These are phyloP conservation scores for Russula emetica DNA, from an alignment of 768 basidiomycete species.

Conservation along the genomic window DNA sequence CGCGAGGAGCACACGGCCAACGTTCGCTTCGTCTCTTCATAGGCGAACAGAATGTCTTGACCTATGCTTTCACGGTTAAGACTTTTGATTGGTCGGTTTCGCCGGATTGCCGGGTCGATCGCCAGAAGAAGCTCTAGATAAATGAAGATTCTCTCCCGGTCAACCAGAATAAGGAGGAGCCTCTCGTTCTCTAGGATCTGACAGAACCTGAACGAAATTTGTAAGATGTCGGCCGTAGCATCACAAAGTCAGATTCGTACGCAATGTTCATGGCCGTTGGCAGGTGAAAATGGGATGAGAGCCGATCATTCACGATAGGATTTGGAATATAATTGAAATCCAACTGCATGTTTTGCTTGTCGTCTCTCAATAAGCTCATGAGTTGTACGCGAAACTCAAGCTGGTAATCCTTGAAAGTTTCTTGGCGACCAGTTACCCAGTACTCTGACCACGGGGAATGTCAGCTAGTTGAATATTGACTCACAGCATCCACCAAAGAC, in stretches of 20 bases:
- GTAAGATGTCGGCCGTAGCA: not conserved
- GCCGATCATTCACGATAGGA: constrained; percentile 11
- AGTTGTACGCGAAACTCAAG: constrained; percentile 6
- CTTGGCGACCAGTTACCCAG: constrained; percentile 11
- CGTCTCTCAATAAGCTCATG: constrained; percentile 15
- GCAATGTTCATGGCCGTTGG: not conserved
- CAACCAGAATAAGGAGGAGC: constrained; percentile 18
- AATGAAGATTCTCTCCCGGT: constrained; percentile 3
- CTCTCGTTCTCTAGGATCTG: too few relatives aligned
- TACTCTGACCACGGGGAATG: constrained; percentile 1
- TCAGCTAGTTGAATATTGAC: not conserved
- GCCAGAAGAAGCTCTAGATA: constrained; percentile 15
- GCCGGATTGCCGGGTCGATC: constrained; percentile 1
- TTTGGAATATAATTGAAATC: constrained; percentile 11
- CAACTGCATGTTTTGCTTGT: constrained; percentile 17
- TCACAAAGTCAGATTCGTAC: constrained; percentile 2
- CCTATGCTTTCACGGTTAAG: constrained; percentile 49
- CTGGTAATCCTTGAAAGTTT: not conserved
- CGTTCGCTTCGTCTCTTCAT: constrained; percentile 50
- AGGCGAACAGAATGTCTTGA: constrained; percentile 42
- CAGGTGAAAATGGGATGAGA: constrained; percentile 1
- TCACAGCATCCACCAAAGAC: not conserved
- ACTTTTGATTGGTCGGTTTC: not conserved
- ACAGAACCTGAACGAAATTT: not conserved
- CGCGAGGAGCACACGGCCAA: constrained; percentile 44